Conservation (phyloP, 73 alveolate genomes). For the Paramecium pentaurelia region DNA sequence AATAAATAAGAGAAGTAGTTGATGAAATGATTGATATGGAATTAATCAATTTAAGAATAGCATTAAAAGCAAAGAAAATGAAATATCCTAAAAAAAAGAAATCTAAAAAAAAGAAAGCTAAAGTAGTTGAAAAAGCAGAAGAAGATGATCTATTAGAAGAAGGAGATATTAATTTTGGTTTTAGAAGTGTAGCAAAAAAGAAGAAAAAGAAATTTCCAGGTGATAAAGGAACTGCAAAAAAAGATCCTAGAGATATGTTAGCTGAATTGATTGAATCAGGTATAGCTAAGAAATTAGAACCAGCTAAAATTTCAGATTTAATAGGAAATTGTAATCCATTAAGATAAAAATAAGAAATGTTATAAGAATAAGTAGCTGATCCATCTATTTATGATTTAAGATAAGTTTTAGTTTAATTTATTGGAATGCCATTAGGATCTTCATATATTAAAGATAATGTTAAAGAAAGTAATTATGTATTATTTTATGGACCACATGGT, state of each 20-base stretch:
- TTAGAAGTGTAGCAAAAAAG: constrained; percentile 13
- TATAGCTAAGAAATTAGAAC: constrained; percentile 46
- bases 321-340: constrained; percentile 50
- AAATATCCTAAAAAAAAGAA: constrained; percentile 71
- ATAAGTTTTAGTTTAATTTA: constrained; percentile 31
- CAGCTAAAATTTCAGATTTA: constrained; percentile 43
- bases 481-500: constrained; percentile 64
- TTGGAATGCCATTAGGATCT: constrained; percentile 62
- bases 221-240: constrained; percentile 67
- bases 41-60: constrained; percentile 45
- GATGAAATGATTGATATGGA: constrained; percentile 67
- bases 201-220: constrained; percentile 61
- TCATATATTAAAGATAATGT: constrained; percentile 53
- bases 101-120: constrained; percentile 65
- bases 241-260: constrained; percentile 79
- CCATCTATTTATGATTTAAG: constrained; percentile 59
- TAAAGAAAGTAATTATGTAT: constrained; percentile 40
- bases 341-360: constrained; percentile 47
- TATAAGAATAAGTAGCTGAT: constrained; percentile 58
- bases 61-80: constrained; percentile 67
- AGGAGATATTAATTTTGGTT: neutral
- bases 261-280: constrained; percentile 66
- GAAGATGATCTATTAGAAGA: constrained; percentile 32
- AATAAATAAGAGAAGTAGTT: constrained; percentile 44
- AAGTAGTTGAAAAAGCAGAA: constrained; percentile 32